Evolutionary conservation across 805 yeast genomes (phyloP).

Genomic region (Barnettozyma sucrosica): DNA sequence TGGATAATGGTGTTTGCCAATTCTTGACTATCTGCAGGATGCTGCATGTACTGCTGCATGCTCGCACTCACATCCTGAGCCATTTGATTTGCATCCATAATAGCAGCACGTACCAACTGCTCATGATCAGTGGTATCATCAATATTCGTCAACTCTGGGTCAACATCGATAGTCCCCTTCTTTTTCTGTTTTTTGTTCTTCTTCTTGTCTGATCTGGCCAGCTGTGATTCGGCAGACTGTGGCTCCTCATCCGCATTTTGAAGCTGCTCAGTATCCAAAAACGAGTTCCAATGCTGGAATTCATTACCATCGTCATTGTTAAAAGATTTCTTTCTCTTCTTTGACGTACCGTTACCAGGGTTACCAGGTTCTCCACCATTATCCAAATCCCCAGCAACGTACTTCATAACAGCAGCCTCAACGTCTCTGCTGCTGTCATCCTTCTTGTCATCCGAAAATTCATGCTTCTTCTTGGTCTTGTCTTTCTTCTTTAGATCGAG

Average conservation of each 20-base stretch:
- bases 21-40: conserved; percentile 18
- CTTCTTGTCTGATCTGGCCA: neutral
- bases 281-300: conserved; percentile 27
- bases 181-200: conserved; percentile 4
- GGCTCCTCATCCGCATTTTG: conserved; percentile 18
- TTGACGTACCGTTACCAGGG: conserved; percentile 7
- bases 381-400: conserved; percentile 59
- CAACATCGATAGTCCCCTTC: conserved; percentile 36
- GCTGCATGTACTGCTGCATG: conserved; percentile 25
- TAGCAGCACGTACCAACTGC: conserved; percentile 63
- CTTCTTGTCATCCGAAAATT: conserved; percentile 3
- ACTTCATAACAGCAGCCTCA: conserved; percentile 73
- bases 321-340: conserved; percentile 20
- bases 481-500: conserved; percentile 22
- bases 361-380: conserved; percentile 11
- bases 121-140: conserved; percentile 49
- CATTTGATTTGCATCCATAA: conserved; percentile 60
- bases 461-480: conserved; percentile 4
- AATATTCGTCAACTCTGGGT: conserved; percentile 50
- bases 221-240: neutral
- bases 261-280: conserved; percentile 22
- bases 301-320: conserved; percentile 21
- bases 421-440: conserved; percentile 31
- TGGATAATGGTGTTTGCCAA: conserved; percentile 25
- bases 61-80: conserved; percentile 40